Percentiles rank a stretch among this genome's conserved stretches.
phyloP scores from a whole-genome alignment of 148 eudicot species.

The Amaranthus cruentus region DNA sequence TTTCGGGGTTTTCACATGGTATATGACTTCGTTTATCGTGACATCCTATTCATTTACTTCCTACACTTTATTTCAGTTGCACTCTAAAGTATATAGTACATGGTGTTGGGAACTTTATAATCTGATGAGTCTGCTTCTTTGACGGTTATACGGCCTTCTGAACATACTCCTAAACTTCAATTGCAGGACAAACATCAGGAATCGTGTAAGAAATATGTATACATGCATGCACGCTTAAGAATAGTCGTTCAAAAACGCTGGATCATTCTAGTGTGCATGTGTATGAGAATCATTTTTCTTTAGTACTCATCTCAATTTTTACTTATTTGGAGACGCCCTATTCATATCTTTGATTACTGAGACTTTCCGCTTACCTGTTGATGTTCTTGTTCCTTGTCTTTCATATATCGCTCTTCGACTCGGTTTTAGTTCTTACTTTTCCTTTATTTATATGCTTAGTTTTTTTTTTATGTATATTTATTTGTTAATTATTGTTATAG shows the following conservation, averaged over 20 bases:
- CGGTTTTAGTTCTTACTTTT: too few species aligned
- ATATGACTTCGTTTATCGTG: neutral
- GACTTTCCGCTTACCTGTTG: too few species aligned
- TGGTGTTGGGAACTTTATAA: neutral
- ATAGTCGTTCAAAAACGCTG: neutral
- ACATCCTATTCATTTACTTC: neutral
- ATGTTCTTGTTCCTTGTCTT: too few species aligned
- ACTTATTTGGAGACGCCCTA: too few species aligned
- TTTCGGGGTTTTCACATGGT: neutral
- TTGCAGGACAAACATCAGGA: neutral
- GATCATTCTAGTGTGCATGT: neutral
- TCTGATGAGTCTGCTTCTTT: too few species aligned
- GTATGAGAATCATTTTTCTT: neutral
- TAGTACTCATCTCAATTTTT: neutral
- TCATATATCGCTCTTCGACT: too few species aligned
- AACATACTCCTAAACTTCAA: neutral
- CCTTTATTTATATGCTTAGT: too few species aligned
- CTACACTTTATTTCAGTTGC: too few species aligned
- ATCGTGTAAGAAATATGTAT: neutral
- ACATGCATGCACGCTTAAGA: neutral
- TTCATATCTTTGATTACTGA: too few species aligned
- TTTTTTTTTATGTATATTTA: too few species aligned
- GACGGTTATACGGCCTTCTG: neutral
- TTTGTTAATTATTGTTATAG: too few species aligned
- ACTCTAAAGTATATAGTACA: neutral